Base-by-base conservation (phyloP, 1,284 basidiomycete species). In the Gymnopus androsaceus region DNA sequence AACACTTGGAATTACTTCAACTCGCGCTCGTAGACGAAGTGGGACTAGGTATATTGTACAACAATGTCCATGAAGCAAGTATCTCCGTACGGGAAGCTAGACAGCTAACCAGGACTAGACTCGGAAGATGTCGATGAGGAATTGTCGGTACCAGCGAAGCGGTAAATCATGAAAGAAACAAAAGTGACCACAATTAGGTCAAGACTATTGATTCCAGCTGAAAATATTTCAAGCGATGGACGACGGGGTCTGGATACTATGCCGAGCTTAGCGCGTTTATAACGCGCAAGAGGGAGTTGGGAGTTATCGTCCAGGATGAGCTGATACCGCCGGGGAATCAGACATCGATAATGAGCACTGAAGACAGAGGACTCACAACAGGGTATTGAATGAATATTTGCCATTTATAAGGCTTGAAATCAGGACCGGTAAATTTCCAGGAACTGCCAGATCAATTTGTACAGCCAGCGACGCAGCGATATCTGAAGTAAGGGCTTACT, bases 171-270 rank as follows among this genome's bases (percentile, higher is more conserved):
- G 55, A 72, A 76, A 2, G 66, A 69, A 15, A 74, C 73, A 51
- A 75, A 76, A 3, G 73, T 75, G 28, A 72, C 67, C 17, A 76
- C 70, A 11, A 74, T 69, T 49, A 73, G 61, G 57, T 75, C 74
- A 31, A 71, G 64, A 40, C 69, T 57, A 38, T 62, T 61, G 4
- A 70, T 61, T 11, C 73, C 73, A 27, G 67, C 64, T 2, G 74
- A 72, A 6, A 72, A 59, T 36, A 76, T 70, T 50, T 75, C 74
- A 4, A 75, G 65, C 47, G 70, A 74, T 3, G 71, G 70, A 41
- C 67, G 66, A 12, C 75, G 67, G 37, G 73, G 67, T 19, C 73
- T 69, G 14, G 73, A 75, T 12, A 75, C 67, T 31, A 76, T 75
- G 11, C 75, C 75, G 8, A 75, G 58, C 57, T 75, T 75, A 2